Percentiles rank a stretch among this genome's conserved stretches.
phyloP scores from a whole-genome alignment of 768 basidiomycete species.

The Pleurotus salmoneostramineus region DNA sequence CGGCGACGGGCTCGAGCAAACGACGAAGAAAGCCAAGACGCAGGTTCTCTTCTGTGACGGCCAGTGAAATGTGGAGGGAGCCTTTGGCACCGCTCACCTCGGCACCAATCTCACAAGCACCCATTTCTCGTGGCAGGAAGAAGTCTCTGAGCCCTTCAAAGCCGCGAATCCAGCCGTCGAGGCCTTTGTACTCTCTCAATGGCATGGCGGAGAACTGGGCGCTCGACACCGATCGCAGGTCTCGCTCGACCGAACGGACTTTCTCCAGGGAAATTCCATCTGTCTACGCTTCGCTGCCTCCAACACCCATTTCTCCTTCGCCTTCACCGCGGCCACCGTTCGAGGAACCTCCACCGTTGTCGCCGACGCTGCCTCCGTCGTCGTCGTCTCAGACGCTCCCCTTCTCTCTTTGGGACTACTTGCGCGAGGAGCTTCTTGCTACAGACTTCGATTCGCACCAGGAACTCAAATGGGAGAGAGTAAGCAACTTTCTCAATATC shows the following conservation, averaged over 20 bases:
- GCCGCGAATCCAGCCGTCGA: slow-evolving; percentile 10
- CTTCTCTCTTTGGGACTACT: slow-evolving; percentile 90
- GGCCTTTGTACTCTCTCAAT: slow-evolving; percentile 16
- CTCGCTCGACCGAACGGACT: slow-evolving; percentile 17
- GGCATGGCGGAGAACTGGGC: slow-evolving; percentile 25
- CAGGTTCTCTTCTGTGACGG: slow-evolving; percentile 27
- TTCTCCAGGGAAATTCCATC: slow-evolving; percentile 32
- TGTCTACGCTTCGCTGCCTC: slow-evolving; percentile 70
- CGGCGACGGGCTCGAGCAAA: slow-evolving; percentile 17
- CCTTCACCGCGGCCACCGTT: slow-evolving; percentile 25
- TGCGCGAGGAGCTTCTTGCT: slow-evolving; percentile 81
- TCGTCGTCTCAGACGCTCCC: slow-evolving; percentile 31
- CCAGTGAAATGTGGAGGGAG: slow-evolving; percentile 18
- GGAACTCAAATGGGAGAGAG: slow-evolving; percentile 92
- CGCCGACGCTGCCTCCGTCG: slow-evolving; percentile 19
- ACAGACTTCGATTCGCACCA: slow-evolving; percentile 96
- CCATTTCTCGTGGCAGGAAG: slow-evolving; percentile 18
- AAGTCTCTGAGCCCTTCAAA: slow-evolving; percentile 24
- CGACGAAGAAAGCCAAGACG: slow-evolving; percentile 26
- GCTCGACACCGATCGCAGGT: slow-evolving; percentile 20
- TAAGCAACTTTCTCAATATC: slow-evolving; percentile 92
- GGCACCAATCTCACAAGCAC: slow-evolving; percentile 17
- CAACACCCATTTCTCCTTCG: slow-evolving; percentile 62
- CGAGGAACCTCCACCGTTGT: slow-evolving; percentile 22
- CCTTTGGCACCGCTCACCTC: slow-evolving; percentile 22